These are phyloP conservation scores for Simplicillium aogashimaense DNA, from an alignment of 2,329 filamentous ascomycete genomes.

Conservation along the genomic window DNA sequence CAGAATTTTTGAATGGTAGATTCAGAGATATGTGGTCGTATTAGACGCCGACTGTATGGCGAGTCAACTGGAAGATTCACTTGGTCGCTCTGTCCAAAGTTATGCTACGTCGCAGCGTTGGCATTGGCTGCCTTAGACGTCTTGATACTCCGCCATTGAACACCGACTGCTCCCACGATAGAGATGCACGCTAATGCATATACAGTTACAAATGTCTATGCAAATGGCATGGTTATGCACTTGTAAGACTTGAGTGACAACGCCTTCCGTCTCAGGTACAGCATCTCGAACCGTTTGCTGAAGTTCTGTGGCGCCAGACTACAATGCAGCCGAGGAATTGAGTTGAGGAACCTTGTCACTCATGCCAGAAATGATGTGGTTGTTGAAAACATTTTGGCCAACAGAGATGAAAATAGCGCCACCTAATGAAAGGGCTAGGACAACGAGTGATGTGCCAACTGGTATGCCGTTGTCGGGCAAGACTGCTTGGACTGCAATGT, in stretches of 20 bases:
- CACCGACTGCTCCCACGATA: neutral
- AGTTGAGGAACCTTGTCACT: neutral
- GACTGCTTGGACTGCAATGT: constrained; percentile 30
- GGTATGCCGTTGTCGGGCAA: constrained; percentile 8
- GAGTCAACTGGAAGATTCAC: too few species aligned
- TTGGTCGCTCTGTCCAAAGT: too few species aligned
- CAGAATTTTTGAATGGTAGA: too few species aligned
- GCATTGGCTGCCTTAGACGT: too few species aligned
- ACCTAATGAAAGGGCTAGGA: constrained; percentile 10
- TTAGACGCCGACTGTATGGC: too few species aligned
- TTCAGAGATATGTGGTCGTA: too few species aligned
- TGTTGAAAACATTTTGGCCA: constrained; percentile 31
- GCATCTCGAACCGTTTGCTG: neutral
- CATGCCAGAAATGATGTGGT: constrained; percentile 11
- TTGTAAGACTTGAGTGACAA: neutral
- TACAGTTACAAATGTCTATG: neutral
- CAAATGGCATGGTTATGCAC: neutral
- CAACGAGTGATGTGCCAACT: neutral
- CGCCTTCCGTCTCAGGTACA: neutral
- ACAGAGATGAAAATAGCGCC: constrained; percentile 32
- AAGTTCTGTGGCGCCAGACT: neutral
- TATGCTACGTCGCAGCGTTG: too few species aligned
- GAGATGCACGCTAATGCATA: neutral
- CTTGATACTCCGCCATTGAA: constrained; percentile 1
- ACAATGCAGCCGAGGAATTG: neutral